Conservation (phyloP, 306 rosid genomes). For the Vigna mungo region DNA sequence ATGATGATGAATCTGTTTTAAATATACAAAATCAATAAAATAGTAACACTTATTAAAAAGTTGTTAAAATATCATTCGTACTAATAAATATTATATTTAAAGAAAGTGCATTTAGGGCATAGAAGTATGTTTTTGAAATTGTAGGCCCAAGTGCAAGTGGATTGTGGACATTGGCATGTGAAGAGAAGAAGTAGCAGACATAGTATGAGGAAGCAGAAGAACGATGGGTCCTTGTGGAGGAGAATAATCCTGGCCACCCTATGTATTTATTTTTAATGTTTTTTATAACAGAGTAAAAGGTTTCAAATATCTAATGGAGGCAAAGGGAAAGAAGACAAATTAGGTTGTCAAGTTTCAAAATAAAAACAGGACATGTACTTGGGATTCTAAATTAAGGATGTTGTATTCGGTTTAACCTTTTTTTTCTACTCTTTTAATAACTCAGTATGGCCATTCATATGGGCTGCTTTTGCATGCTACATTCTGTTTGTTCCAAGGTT, state of each 20-base stretch:
- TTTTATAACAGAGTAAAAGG: conserved; percentile 24
- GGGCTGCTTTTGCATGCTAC: conserved; percentile 56
- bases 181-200: conserved; percentile 40
- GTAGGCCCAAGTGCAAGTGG: conserved; percentile 50
- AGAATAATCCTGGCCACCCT: conserved; percentile 38
- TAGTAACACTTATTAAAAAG: too few relatives aligned
- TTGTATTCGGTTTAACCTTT: conserved; percentile 35
- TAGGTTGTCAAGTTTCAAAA: background rate
- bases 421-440: conserved; percentile 10
- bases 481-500: conserved; percentile 4
- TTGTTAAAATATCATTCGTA: too few relatives aligned
- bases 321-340: too few relatives aligned
- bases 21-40: too few relatives aligned
- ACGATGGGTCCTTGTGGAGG: conserved; percentile 54
- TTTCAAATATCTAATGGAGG: too few relatives aligned
- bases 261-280: conserved; percentile 51
- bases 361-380: background rate
- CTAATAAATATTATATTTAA: too few relatives aligned
- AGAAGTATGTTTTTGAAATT: background rate
- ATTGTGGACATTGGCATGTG: conserved; percentile 68
- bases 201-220: background rate
- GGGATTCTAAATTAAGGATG: conserved; percentile 16
- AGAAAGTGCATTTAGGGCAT: background rate
- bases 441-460: conserved; percentile 60
- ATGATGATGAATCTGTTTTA: too few relatives aligned